phyloP scores from a whole-genome alignment of 805 yeast species.

The Metschnikowia dekortorum region DNA sequence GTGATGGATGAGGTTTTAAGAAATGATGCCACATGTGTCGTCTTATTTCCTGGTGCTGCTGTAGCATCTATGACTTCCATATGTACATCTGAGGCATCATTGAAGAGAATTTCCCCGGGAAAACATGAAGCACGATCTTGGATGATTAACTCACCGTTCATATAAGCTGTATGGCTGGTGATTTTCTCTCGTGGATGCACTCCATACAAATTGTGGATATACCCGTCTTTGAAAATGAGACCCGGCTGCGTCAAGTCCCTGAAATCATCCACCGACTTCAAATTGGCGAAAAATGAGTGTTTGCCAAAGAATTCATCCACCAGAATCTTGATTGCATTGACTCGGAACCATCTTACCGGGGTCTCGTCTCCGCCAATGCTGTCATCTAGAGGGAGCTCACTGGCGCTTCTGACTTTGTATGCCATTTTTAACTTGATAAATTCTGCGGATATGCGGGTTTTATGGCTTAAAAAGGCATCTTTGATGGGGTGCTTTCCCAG shows the following conservation, averaged over 20 bases:
- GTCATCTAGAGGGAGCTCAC: conserved; percentile 41
- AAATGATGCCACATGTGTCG: conserved; percentile 82
- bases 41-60: conserved; percentile 98
- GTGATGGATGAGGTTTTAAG: conserved; percentile 26
- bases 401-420: conserved; percentile 55
- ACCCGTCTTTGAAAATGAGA: conserved; percentile 64
- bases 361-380: conserved; percentile 54
- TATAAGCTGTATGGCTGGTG: conserved; percentile 64
- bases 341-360: conserved; percentile 77
- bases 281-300: conserved; percentile 33
- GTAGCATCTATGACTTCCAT: conserved; percentile 82
- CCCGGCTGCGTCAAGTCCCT: conserved; percentile 46
- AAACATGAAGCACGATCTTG: conserved; percentile 97
- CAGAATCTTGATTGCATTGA: conserved; percentile 57
- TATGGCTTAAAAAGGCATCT: conserved; percentile 71
- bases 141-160: conserved; percentile 73
- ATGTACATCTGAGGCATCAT: conserved; percentile 46
- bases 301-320: conserved; percentile 35
- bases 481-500: conserved; percentile 86
- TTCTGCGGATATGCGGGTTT: conserved; percentile 80
- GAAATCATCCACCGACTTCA: conserved; percentile 44
- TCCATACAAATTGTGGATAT: conserved; percentile 75
- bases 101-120: conserved; percentile 76
- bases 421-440: conserved; percentile 71
- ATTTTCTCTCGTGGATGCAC: conserved; percentile 72